Conservation (phyloP, 2,329 filamentous ascomycete genomes). For the Venturia aucupariae region DNA sequence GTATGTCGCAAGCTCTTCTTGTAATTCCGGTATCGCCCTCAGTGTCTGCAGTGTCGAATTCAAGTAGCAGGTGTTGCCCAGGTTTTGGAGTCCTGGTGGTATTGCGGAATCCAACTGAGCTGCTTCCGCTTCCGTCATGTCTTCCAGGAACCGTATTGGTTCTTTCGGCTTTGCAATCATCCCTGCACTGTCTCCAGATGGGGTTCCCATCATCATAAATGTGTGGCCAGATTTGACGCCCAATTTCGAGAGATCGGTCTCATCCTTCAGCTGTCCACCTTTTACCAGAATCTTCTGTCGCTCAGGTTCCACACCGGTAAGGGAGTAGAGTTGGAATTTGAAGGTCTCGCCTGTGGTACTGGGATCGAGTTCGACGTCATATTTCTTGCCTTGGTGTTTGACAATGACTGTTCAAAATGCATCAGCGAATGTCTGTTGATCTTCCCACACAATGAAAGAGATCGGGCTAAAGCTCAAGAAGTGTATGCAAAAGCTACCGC, state of each 20-base stretch:
- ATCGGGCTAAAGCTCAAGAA: neutral
- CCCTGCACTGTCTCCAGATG: constrained; percentile 51
- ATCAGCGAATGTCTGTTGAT: neutral
- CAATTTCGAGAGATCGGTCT: constrained; percentile 74
- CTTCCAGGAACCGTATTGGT: constrained; percentile 80
- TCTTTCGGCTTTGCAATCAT: constrained; percentile 62
- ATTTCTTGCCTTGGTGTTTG: constrained; percentile 91
- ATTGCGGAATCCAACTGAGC: constrained; percentile 75
- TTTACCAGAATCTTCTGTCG: constrained; percentile 95
- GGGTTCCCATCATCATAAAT: constrained; percentile 96
- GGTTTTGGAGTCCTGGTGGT: constrained; percentile 79
- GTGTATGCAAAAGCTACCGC: neutral
- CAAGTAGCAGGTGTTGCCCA: constrained; percentile 97
- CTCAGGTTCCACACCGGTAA: constrained; percentile 92
- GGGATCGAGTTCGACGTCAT: constrained; percentile 86
- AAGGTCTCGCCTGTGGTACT: constrained; percentile 80
- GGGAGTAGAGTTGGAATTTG: constrained; percentile 89
- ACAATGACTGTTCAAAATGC: constrained; percentile 57
- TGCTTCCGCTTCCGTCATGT: constrained; percentile 92
- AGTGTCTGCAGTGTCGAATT: constrained; percentile 95
- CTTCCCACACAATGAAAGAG: neutral
- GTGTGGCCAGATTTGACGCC: constrained; percentile 76
- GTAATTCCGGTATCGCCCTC: constrained; percentile 80
- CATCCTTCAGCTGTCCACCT: constrained; percentile 90
- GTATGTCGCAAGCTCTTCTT: constrained; percentile 64